phyloP scores from a whole-genome alignment of 2,329 filamentous ascomycete genomes.

The Aspergillus sp. region DNA sequence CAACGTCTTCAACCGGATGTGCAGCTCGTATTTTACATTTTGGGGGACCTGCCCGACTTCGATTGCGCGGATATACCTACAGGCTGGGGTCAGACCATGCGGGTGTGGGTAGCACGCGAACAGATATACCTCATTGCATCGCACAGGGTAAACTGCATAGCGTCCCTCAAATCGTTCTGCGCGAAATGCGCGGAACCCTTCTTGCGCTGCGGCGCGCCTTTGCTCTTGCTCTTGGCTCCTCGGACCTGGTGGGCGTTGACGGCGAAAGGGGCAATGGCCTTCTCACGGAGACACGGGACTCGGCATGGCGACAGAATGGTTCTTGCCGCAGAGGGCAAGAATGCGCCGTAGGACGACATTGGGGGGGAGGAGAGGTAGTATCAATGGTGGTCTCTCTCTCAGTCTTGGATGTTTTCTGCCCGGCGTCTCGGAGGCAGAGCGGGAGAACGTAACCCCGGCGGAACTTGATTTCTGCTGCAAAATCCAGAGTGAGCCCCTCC shows the following conservation, averaged over 20 bases:
- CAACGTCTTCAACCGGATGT: constrained; percentile 69
- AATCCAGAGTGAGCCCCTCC: too few relatives aligned
- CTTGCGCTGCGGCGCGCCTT: constrained; percentile 50
- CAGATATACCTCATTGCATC: constrained; percentile 71
- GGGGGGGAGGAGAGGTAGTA: constrained; percentile 3
- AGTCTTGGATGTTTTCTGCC: constrained; percentile 27
- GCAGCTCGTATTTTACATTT: constrained; percentile 76
- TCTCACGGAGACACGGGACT: constrained; percentile 15
- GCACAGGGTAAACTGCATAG: constrained; percentile 68
- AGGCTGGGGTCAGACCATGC: not conserved
- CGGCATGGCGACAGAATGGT: constrained; percentile 25
- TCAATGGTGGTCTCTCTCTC: too few relatives aligned
- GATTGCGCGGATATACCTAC: constrained; percentile 77
- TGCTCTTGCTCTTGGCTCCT: constrained; percentile 31
- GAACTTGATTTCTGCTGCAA: constrained; percentile 11
- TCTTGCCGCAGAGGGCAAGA: constrained; percentile 27
- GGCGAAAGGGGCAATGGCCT: constrained; percentile 23
- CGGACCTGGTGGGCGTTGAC: constrained; percentile 24
- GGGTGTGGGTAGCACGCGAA: constrained; percentile 8
- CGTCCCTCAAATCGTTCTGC: constrained; percentile 52
- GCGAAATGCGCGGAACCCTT: constrained; percentile 60
- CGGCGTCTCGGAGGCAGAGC: constrained; percentile 13
- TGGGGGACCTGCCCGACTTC: constrained; percentile 76
- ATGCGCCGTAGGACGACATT: constrained; percentile 28
- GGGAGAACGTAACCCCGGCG: constrained; percentile 25